Conservation (phyloP, 306 rosid genomes). For the Fragaria vesca region DNA sequence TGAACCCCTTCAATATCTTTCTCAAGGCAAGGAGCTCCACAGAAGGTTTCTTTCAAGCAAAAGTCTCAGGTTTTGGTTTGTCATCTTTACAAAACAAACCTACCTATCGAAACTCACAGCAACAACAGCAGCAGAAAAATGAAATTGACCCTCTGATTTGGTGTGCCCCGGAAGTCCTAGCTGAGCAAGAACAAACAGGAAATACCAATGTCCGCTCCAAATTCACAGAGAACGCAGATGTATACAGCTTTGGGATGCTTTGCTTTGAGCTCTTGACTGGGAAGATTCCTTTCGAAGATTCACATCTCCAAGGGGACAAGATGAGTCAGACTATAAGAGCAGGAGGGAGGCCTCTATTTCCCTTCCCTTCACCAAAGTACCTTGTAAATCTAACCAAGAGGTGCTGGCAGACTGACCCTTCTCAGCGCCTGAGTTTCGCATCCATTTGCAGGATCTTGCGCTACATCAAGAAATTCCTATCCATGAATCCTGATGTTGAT, state of each 20-base stretch:
- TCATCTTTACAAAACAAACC: conserved; percentile 28
- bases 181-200: conserved; percentile 51
- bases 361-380: conserved; percentile 74
- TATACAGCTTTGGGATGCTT: conserved; percentile 86
- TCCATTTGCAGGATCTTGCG: conserved; percentile 83
- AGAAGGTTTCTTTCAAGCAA: conserved; percentile 74
- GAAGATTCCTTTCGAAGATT: conserved; percentile 80
- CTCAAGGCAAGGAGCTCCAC: conserved; percentile 58
- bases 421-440: conserved; percentile 73
- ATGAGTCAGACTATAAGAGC: conserved; percentile 59
- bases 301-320: conserved; percentile 74
- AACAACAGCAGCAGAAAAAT: conserved; percentile 22
- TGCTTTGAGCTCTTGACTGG: conserved; percentile 88
- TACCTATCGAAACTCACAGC: conserved; percentile 29
- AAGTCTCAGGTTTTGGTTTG: conserved; percentile 71
- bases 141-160: conserved; percentile 54
- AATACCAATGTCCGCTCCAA: conserved; percentile 19
- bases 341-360: conserved; percentile 93
- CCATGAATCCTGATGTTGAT: conserved; percentile 53
- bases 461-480: conserved; percentile 68
- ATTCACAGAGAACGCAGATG: conserved; percentile 81
- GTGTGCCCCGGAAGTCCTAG: conserved; percentile 84
- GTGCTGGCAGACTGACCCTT: conserved; percentile 86
- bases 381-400: conserved; percentile 69
- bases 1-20: conserved; percentile 61